These are phyloP conservation scores for Astrocystis sublimbata DNA, from an alignment of 495 filamentous ascomycete species.

Conservation along the genomic window DNA sequence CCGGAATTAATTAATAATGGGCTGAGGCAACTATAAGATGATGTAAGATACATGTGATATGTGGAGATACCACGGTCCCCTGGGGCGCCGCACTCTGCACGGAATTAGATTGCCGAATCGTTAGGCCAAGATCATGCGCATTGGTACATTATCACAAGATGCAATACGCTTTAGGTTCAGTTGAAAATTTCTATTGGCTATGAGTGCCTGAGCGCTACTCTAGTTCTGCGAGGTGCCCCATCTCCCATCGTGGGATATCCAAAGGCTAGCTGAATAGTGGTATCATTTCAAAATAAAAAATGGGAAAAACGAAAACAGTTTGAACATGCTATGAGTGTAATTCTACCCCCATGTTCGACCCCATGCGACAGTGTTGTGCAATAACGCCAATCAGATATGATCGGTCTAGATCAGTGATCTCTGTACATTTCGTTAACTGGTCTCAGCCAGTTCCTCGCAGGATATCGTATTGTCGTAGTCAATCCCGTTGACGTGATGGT, in stretches of 20 bases:
- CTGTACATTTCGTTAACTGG: not conserved
- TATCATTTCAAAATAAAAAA: slow-evolving; percentile 10
- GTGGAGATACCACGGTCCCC: slow-evolving; percentile 2
- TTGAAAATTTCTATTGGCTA: too few species aligned
- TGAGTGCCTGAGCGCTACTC: not conserved
- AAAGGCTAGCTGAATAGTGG: not conserved
- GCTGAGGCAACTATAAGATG: too few species aligned
- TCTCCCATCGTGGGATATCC: not conserved
- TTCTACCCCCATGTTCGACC: not conserved
- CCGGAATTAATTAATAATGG: too few species aligned
- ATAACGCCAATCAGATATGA: not conserved
- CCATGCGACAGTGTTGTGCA: not conserved
- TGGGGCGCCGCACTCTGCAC: not conserved
- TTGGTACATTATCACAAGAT: not conserved
- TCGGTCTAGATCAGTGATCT: not conserved
- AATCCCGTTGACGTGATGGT: not conserved
- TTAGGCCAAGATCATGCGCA: not conserved
- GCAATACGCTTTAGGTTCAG: too few species aligned
- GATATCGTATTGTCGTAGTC: not conserved
- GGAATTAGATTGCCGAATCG: not conserved
- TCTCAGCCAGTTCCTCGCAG: not conserved
- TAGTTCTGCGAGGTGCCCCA: not conserved
- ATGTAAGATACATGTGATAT: slow-evolving; percentile 6
- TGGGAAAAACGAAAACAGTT: not conserved
- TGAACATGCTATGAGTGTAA: not conserved